Base-by-base conservation (phyloP, 352 stramenopile species). In the Phytophthora hybrid region DNA sequence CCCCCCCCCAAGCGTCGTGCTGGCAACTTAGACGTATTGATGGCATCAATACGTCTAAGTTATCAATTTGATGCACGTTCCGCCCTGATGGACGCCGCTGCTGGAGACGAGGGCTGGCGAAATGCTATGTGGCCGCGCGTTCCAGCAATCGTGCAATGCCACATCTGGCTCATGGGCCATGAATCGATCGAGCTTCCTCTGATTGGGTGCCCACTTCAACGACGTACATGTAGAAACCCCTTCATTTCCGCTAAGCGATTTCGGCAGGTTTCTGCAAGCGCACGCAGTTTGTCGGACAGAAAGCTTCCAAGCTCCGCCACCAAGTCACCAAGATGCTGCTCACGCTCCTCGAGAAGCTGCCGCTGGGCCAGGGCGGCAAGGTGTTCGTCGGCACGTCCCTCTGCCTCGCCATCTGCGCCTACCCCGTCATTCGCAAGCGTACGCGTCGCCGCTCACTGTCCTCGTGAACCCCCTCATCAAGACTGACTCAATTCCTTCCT, bases 351-450 rank as follows among this genome's bases (percentile, higher is more conserved):
- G 72, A 94, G 62, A 90, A 89, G 76, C 74, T 93, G 46, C 87
- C 87, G 34, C 63, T 93, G 26, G 78, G 84, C 73, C 85, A 94
- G 69, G 70, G 75, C 58, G 87, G 84, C 74, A 94, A 94, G 65
- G 89, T 95, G 23, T 82, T 88, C 56, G 55, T 94, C 49, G 87
- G 87, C 68, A 92, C 87, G 31, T 79, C 80, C 37, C 57, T 93
- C 19, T 91, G 87, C 69, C 74, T 94, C 47, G 85, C 78, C 44
- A 87, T 95, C 65, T 95, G 89, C 66, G 76, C 84, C 16, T 84
- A 87, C 66, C 89, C 89, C 39, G 66, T 84, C n/a, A 77, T 80
- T 29, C 73, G 73, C 14, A 84, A 90, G 71, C 93, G 85, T 93
- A 65, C 63, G 85, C 80, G 29, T 23, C 59, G 75, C 79, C 34